phyloP scores from a whole-genome alignment of 2,329 filamentous ascomycete species.

The Fusarium brachygibbosum region DNA sequence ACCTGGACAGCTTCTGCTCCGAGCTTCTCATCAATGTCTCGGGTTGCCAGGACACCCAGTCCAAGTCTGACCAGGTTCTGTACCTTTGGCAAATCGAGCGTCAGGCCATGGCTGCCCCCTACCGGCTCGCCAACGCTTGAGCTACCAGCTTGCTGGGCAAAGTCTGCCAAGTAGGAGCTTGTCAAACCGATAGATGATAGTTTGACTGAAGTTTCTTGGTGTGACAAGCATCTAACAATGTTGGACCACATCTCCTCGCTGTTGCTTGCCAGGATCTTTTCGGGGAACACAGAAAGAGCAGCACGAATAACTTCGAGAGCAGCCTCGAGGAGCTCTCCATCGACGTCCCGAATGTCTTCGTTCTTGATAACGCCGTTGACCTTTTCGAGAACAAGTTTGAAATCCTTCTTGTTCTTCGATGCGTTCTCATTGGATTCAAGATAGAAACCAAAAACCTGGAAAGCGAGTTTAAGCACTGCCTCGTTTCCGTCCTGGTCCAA shows the following conservation, averaged over 20 bases:
- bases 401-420: conserved; percentile 74
- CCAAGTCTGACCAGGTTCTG: conserved; percentile 66
- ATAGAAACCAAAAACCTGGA: conserved; percentile 87
- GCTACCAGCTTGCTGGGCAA: conserved; percentile 73
- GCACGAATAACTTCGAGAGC: conserved; percentile 77
- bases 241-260: conserved; percentile 78
- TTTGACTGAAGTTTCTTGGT: conserved; percentile 80
- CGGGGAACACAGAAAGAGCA: conserved; percentile 75
- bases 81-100: conserved; percentile 75
- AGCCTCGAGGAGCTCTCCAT: conserved; percentile 81
- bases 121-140: conserved; percentile 68
- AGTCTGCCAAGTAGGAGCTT: conserved; percentile 83
- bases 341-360: conserved; percentile 65
- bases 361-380: conserved; percentile 67
- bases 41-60: conserved; percentile 70
- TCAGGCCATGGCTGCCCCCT: conserved; percentile 77
- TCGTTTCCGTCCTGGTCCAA: conserved; percentile 79
- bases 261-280: conserved; percentile 70
- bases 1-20: conserved; percentile 84
- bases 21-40: conserved; percentile 77
- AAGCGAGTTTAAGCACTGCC: conserved; percentile 77
- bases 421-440: conserved; percentile 76
- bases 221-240: conserved; percentile 77
- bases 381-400: conserved; percentile 71
- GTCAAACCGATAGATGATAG: conserved; percentile 80